Evolutionary conservation across 257 asterid genomes (phyloP).

Genomic region (Lycium ferocissimum): DNA sequence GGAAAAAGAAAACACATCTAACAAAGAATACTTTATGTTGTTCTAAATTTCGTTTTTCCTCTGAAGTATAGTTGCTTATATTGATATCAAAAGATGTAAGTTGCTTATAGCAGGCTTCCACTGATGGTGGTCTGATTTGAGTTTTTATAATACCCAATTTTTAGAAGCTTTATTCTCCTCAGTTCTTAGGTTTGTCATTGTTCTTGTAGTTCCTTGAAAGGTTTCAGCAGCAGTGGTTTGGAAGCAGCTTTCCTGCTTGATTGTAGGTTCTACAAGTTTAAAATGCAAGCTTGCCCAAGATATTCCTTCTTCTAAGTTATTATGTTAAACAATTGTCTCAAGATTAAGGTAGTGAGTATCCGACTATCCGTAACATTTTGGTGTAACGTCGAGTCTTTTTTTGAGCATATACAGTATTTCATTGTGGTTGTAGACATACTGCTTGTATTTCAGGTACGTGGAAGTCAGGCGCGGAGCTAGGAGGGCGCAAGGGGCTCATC

Average conservation of each 20-base stretch:
- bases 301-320: not conserved
- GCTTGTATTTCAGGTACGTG: not conserved
- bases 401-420: not conserved
- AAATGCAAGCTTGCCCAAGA: not conserved
- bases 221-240: slow-evolving; percentile 4
- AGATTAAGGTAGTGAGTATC: not conserved
- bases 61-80: not conserved
- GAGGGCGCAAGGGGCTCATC: not conserved
- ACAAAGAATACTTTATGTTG: not conserved
- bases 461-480: not conserved
- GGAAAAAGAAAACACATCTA: not conserved
- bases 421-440: not conserved
- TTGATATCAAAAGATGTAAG: slow-evolving; percentile 3
- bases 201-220: not conserved
- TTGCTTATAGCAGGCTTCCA: not conserved
- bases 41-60: not conserved
- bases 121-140: not conserved
- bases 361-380: not conserved
- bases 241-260: not conserved
- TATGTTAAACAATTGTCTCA: no score
- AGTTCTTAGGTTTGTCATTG: not conserved
- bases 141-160: not conserved
- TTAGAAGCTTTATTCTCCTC: slow-evolving; percentile 1
- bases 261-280: not conserved
- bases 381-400: not conserved